Evolutionary conservation across 768 basidiomycete species (phyloP).

Genomic region (Porpolomopsis calyptriformis): DNA sequence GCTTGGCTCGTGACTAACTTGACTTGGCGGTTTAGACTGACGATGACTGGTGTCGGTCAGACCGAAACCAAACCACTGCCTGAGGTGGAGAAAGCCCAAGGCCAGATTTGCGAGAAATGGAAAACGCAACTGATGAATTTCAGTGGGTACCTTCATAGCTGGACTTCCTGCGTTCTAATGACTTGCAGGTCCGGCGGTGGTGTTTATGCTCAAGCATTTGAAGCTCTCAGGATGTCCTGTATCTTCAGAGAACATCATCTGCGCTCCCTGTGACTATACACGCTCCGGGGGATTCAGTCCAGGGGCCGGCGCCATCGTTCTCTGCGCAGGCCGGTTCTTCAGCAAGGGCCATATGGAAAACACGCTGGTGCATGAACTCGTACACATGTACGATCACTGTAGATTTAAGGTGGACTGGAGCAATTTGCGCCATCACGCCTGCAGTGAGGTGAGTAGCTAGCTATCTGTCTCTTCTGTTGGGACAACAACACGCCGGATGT

Average conservation of each 20-base stretch:
- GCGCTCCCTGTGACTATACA: constrained; percentile 66
- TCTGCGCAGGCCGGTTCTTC: constrained; percentile 80
- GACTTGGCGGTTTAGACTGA: constrained; percentile 42
- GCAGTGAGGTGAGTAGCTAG: constrained; percentile 72
- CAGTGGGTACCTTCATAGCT: constrained; percentile 38
- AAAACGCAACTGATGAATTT: constrained; percentile 57
- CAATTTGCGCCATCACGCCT: constrained; percentile 89
- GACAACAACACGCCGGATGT: no score
- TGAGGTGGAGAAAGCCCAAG: constrained; percentile 27
- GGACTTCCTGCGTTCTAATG: constrained; percentile 5
- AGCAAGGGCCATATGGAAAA: constrained; percentile 84
- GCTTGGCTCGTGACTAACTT: no score
- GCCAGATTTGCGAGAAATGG: constrained; percentile 52
- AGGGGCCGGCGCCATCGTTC: constrained; percentile 63
- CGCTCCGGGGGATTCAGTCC: constrained; percentile 78
- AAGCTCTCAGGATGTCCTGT: constrained; percentile 61
- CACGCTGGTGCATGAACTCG: constrained; percentile 84
- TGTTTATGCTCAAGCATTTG: constrained; percentile 92
- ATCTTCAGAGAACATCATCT: constrained; percentile 63
- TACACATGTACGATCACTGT: constrained; percentile 94
- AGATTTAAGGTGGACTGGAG: constrained; percentile 89
- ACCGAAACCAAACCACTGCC: constrained; percentile 35
- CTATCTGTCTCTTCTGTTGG: neutral
- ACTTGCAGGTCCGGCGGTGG: constrained; percentile 63
- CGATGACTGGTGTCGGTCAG: no score